These are phyloP conservation scores for Laburnicola sp. DNA, from an alignment of 2,329 filamentous ascomycete species.

Conservation along the genomic window DNA sequence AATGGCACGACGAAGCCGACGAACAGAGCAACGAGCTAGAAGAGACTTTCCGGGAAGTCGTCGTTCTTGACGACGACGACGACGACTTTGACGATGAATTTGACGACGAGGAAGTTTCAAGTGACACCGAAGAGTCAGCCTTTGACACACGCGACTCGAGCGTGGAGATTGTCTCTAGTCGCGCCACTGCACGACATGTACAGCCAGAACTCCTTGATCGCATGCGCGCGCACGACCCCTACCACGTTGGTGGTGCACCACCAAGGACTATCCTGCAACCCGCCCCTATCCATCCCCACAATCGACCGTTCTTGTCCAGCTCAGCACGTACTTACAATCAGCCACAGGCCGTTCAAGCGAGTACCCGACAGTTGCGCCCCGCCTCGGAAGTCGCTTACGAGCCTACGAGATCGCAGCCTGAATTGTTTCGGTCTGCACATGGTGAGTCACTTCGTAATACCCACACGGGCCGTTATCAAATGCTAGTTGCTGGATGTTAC, in stretches of 20 bases:
- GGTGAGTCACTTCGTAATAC: conserved; percentile 13
- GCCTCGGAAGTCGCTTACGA: conserved; percentile 1
- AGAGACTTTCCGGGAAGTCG: conserved; percentile 65
- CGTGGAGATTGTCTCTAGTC: conserved; percentile 39
- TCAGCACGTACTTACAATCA: conserved; percentile 13
- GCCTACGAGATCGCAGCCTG: conserved; percentile 8
- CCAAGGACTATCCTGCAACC: conserved; percentile 30
- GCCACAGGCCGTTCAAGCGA: conserved; percentile 12
- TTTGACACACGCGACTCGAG: conserved; percentile 34
- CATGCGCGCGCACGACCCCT: conserved; percentile 16
- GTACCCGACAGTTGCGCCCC: conserved; percentile 6
- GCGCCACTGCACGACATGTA: conserved; percentile 38
- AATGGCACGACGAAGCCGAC: conserved; percentile 63
- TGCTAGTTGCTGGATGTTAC: not conserved
- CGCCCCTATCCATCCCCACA: conserved; percentile 15
- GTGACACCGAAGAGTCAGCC: conserved; percentile 12
- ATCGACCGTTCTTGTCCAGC: conserved; percentile 8
- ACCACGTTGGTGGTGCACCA: conserved; percentile 21
- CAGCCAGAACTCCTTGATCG: conserved; percentile 29
- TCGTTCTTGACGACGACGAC: conserved; percentile 63
- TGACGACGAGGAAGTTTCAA: not conserved
- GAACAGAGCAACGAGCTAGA: conserved; percentile 58
- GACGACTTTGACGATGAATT: conserved; percentile 27
- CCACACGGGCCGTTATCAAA: conserved; percentile 15
- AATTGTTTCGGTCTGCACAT: conserved; percentile 13